Base-by-base conservation (phyloP, 768 basidiomycete species). In the Leucogyrophana mollusca region DNA sequence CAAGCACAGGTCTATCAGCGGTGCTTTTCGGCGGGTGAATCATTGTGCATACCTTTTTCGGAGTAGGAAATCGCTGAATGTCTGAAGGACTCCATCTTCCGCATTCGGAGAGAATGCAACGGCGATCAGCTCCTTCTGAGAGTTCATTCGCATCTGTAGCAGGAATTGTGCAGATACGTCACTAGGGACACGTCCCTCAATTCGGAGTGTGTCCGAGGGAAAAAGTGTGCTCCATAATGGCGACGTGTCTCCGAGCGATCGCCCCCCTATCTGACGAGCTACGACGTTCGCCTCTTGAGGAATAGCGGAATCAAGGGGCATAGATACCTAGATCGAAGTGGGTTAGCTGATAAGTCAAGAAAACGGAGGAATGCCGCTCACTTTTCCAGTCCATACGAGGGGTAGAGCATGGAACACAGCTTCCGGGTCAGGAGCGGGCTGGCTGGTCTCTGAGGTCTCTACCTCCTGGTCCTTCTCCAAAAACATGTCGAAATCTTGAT, bases 401-500 rank as follows among this genome's bases (percentile, higher is more conserved):
- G 81, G 78, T 18, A 76, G 54, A n/a, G 69, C 71, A 45, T 84
- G 78, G 53, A 88, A 80, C 10, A 63, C 63, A 16, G 70, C 72
- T 49, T 78, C 73, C 36, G 73, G 70, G 16, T 66, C 71, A 43
- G 76, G 76, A 13, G 72, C 46, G 32, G 59, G 59, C 24, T 48
- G 55, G 35, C 51, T 3, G 43, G 45, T 45, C 23, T 25, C 57
- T 39, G 53, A 56, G 32, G 64, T 54, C 3, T 56, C 64, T 13
- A 55, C 50, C 1, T 75, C 71, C 22, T 73, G 64, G 13, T 79
- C 77, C 50, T 83, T 79, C 47, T 87, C 81, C 32, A 94, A 66
- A 57, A 91, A 85, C 82, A 91, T 87, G 55, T 92, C 90, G 56
- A 94, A 91, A 61, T 91, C 90, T 51, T 82, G 79, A 64, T 91